Base-by-base conservation (phyloP, 1,284 basidiomycete genomes). In the Ganoderma multipileum region DNA sequence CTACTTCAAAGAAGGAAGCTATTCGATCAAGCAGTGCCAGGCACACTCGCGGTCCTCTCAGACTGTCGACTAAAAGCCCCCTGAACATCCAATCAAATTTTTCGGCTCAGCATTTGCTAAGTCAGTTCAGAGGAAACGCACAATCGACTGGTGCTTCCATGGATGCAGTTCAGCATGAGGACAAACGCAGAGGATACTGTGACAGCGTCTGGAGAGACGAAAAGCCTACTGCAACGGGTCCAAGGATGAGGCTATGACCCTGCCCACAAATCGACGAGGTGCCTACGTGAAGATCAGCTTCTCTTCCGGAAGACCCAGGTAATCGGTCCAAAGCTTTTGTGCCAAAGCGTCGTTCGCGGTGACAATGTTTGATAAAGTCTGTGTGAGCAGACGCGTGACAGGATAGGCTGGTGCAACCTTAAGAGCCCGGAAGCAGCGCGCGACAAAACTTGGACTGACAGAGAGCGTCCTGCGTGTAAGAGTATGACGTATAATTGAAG, bases 331-430 rank as follows among this genome's bases (percentile, higher is more conserved):
- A 44, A 95, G 78, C 30, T 77, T 80, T 2, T 82, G 76, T 66
- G 88, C 82, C 50, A 92, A 82, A 8, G 72, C 72, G 58, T 90
- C 87, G 74, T 94, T 93, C 20, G 84, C 81, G 3, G 93, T 93
- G 57, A 94, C 85, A 39, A 93, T 82, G 77, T 95, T 95, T 33
- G 92, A 91, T 47, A 95, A 81, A 4, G 89, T 81, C 77, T 95
- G 93, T 2, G 88, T 83, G 39, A 93, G 81, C 71, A 91, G 83
- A 36, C 90, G 84, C 3, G 89, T 87, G 42, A 83, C 81, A 4
- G 82, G 78, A 69, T 86, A 84, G 62, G 86, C 93, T 94, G 72
- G 58, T 50, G 57, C 42, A 63, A 8, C 23, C 11, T 41, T 47
- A 18, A 33, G 61, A 33, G 18, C 12, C 33, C 20, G 20, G 42